Evolutionary conservation across 2,329 filamentous ascomycete genomes (phyloP), one percentile per base, ranked within the genome.

Genomic region (Fusarium globosum): DNA sequence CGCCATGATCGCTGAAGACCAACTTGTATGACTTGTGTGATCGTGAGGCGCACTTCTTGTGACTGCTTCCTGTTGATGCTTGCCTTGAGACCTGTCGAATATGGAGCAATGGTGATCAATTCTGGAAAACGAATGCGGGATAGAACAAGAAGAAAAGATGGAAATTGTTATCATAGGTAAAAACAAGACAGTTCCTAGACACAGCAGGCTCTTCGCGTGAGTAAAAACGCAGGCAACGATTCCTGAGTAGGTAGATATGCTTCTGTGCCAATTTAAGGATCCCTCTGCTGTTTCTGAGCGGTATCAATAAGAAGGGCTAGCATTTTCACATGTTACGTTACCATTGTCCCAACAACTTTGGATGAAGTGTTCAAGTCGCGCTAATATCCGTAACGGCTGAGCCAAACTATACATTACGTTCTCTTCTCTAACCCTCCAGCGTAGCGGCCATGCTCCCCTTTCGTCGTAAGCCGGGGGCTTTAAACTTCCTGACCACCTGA

Each of bases 401-500:
- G 20, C 60, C 64, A 63, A 73, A 64, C 11, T 52, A 55, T 33
- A 65, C 66, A 28, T 66, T 69, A 3, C 61, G 68, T 20, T 76
- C 69, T 23, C 71, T 72, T 43, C 66, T 63, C 30, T 77, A 76
- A 21, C 68, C 71, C 6, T 81, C 76, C 46, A 63, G 72, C 23
- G 76, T 78, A 8, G 76, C 76, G 30, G 80, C 77, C 74, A 84
- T 82, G 68, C 82, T 84, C 26, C 82, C 83, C 76, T 86, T 88
- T 48, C 86, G 80, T 65, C 86, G 81, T 49, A 88, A 74, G 8
- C 84, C 86, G 1, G 86, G 86, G 2, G 88, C 87, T 78, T 89
- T 89, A 36, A 89, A 81, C 70, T 92, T 88, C 68, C 94, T 86
- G 0, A 96, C 92, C 65, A 92, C 85, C 81, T 97, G 93, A 81